These are phyloP conservation scores for Marasmius sp. DNA, from an alignment of 1,284 basidiomycete genomes.

Conservation along the genomic window DNA sequence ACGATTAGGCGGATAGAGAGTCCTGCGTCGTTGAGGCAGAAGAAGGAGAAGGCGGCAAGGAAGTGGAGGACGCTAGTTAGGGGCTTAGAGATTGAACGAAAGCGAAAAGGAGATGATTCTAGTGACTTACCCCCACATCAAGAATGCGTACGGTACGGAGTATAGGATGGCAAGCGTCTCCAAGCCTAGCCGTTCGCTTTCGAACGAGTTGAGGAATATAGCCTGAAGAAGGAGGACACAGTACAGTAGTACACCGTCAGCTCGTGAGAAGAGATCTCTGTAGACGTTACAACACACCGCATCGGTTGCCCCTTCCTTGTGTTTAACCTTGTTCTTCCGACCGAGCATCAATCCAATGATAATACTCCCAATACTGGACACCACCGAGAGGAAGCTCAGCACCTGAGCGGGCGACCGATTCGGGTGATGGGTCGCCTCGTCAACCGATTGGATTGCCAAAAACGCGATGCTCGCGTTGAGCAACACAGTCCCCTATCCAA, in stretches of 20 bases:
- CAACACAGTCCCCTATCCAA: constrained; percentile 35
- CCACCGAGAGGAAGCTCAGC: constrained; percentile 37
- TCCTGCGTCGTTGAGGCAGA: not conserved
- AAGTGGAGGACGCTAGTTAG: not conserved
- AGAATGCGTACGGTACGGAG: constrained; percentile 1
- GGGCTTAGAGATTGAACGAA: not conserved
- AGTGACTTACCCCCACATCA: constrained; percentile 9
- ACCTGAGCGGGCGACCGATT: constrained; percentile 31
- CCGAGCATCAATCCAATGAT: constrained; percentile 37
- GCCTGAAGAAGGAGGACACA: too few species aligned
- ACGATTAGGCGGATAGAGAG: not conserved
- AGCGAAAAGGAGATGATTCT: not conserved
- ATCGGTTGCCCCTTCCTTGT: constrained; percentile 26
- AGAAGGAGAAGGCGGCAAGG: constrained; percentile 5
- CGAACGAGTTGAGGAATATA: constrained; percentile 2
- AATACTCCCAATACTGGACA: constrained; percentile 35
- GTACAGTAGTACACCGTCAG: not conserved
- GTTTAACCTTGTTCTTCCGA: constrained; percentile 36
- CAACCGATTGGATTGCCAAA: constrained; percentile 35
- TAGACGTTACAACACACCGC: constrained; percentile 23
- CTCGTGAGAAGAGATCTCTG: too few species aligned
- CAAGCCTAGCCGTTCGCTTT: not conserved
- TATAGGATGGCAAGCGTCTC: constrained; percentile 12
- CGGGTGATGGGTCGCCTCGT: constrained; percentile 19
- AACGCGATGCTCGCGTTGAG: constrained; percentile 41